Conservation (phyloP, 768 basidiomycete species). For the Cubamyces lactineus region DNA sequence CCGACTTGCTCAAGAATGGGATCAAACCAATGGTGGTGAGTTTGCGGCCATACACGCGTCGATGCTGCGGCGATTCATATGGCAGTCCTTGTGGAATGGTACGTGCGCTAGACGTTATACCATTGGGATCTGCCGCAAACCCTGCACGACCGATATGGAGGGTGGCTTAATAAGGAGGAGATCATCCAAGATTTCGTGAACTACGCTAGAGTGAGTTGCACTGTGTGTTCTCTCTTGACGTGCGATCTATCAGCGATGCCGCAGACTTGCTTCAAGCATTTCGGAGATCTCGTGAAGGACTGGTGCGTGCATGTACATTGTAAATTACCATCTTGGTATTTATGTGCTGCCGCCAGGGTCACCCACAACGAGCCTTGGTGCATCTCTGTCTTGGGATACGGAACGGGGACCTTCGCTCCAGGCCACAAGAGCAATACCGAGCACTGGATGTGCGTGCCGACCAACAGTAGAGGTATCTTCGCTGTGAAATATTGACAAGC, state of each 20-base stretch:
- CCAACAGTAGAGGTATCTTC: background rate
- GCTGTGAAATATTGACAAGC: background rate
- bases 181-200: slow-evolving; percentile 49
- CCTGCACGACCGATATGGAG: slow-evolving; percentile 52
- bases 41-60: slow-evolving; percentile 1
- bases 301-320: slow-evolving; percentile 36
- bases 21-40: slow-evolving; percentile 50
- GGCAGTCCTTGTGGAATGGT: background rate
- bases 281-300: slow-evolving; percentile 53
- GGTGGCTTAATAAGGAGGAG: slow-evolving; percentile 54
- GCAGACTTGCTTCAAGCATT: slow-evolving; percentile 47
- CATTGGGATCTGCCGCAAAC: slow-evolving; percentile 59
- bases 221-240: background rate
- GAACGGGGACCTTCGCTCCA: slow-evolving; percentile 46
- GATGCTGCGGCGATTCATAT: background rate
- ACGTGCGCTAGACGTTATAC: slow-evolving; percentile 42
- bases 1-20: slow-evolving; percentile 45
- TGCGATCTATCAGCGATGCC: background rate
- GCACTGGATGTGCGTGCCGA: slow-evolving; percentile 63
- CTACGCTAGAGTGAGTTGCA: slow-evolving; percentile 44
- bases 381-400: slow-evolving; percentile 45
- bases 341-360: slow-evolving; percentile 33
- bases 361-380: slow-evolving; percentile 54
- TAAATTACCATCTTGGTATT: background rate
- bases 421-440: slow-evolving; percentile 66